Evolutionary conservation across 495 filamentous ascomycete species (phyloP).

Genomic region (Hyaloscypha variabilis): DNA sequence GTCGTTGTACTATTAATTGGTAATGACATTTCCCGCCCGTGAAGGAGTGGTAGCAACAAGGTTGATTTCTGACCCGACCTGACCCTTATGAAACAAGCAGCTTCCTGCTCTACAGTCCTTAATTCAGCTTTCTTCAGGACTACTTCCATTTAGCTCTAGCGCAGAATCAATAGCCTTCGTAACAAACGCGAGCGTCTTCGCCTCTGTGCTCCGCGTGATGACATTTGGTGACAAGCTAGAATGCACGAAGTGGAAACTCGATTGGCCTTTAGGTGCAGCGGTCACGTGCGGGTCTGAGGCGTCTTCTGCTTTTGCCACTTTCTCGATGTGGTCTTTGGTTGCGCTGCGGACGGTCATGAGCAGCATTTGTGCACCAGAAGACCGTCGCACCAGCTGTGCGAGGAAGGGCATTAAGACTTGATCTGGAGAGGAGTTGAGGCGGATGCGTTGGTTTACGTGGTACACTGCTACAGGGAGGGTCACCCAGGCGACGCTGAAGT

Average conservation of each 20-base stretch:
- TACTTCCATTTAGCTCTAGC: constrained; percentile 10
- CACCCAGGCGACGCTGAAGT: constrained; percentile 9
- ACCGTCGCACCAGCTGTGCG: constrained; percentile 8
- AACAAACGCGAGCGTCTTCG: constrained; percentile 14
- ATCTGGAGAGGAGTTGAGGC: constrained; percentile 15
- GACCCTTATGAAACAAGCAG: no score
- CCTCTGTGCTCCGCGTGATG: constrained; percentile 11
- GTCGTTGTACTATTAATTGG: constrained; percentile 32
- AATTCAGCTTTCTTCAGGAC: background rate
- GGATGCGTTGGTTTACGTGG: constrained; percentile 13
- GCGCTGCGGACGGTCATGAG: constrained; percentile 9
- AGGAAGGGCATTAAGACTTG: constrained; percentile 18
- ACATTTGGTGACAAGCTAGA: background rate
- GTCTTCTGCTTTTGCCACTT: background rate
- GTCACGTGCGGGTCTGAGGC: background rate
- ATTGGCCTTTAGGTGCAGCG: background rate
- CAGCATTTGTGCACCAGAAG: constrained; percentile 10
- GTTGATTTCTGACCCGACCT: no score
- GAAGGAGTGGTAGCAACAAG: no score
- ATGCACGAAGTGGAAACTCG: constrained; percentile 8
- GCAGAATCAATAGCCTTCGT: constrained; percentile 17
- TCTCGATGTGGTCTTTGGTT: constrained; percentile 17
- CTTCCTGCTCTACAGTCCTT: no score
- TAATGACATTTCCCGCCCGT: no score
- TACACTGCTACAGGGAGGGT: constrained; percentile 13